Conservation (phyloP, 129 eudicot genomes). For the Escallonia herrerae region DNA sequence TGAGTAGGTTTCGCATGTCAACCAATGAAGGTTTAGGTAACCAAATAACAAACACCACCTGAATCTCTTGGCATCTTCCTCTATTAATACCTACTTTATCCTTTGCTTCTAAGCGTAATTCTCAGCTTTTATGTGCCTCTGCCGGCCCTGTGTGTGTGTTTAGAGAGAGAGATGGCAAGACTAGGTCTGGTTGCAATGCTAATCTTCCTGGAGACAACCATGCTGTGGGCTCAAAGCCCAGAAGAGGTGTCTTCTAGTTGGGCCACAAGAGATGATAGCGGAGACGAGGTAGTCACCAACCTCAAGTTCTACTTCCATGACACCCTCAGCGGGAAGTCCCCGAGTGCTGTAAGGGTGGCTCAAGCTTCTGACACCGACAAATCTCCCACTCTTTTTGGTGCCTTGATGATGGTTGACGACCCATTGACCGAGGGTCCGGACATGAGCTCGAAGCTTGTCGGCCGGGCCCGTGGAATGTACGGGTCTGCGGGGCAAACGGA, state of each 20-base stretch:
- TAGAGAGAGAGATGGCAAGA: conserved; percentile 18
- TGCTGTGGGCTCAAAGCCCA: conserved; percentile 23
- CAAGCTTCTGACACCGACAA: conserved; percentile 30
- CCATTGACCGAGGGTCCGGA: conserved; percentile 65
- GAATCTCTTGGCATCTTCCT: too few species aligned
- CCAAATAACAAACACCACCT: too few species aligned
- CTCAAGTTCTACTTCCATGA: conserved; percentile 80
- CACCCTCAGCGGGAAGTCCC: conserved; percentile 39
- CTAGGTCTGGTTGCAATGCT: conserved; percentile 7
- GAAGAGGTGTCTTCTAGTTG: conserved; percentile 17
- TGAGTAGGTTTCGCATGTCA: too few species aligned
- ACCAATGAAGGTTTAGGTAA: too few species aligned
- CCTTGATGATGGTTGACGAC: conserved; percentile 53
- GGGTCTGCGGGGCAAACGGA: conserved; percentile 46
- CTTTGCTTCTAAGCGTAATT: too few species aligned
- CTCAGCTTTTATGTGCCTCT: too few species aligned
- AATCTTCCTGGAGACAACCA: conserved; percentile 15
- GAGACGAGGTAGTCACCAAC: conserved; percentile 42
- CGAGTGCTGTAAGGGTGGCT: conserved; percentile 46
- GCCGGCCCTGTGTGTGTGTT: too few species aligned
- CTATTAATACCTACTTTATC: too few species aligned
- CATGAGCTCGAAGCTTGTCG: conserved; percentile 44
- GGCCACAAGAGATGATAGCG: conserved; percentile 46
- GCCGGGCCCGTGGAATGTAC: conserved; percentile 70
- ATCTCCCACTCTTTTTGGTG: conserved; percentile 48